phyloP scores from a whole-genome alignment of 1,284 basidiomycete species.

The Cutaneotrichosporon mucoides region DNA sequence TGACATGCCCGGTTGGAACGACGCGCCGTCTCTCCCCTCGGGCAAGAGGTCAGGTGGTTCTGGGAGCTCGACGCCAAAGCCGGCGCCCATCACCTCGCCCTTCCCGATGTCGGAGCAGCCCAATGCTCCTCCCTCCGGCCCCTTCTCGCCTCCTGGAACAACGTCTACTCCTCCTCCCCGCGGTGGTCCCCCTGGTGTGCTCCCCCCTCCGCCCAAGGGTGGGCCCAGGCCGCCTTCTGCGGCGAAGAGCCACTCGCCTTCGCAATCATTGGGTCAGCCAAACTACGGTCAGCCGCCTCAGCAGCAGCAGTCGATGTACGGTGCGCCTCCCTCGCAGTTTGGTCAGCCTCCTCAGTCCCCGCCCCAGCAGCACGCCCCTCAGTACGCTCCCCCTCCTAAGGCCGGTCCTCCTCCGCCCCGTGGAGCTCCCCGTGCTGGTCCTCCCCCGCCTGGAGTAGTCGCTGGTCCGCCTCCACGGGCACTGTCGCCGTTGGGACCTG shows the following conservation, averaged over 20 bases:
- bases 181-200: conserved; percentile 36
- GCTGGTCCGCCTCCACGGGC: conserved; percentile 53
- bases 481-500: conserved; percentile 42
- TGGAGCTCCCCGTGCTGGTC: conserved; percentile 33
- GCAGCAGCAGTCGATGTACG: conserved; percentile 7
- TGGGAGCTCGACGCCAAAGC: conserved; percentile 54
- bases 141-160: conserved; percentile 29
- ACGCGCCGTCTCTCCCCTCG: conserved; percentile 52
- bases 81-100: conserved; percentile 73
- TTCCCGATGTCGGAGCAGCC: conserved; percentile 65
- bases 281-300: neutral
- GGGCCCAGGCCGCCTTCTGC: conserved; percentile 46
- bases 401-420: conserved; percentile 29
- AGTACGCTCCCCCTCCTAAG: conserved; percentile 32
- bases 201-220: conserved; percentile 46
- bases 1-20: conserved; percentile 86
- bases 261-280: neutral
- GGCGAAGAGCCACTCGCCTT: conserved; percentile 3
- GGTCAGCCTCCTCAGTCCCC: conserved; percentile 10
- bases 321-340: conserved; percentile 12
- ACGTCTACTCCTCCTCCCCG: conserved; percentile 36
- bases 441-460: conserved; percentile 51
- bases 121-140: neutral
- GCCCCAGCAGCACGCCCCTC: conserved; percentile 12
- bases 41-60: conserved; percentile 54